These are phyloP conservation scores for Dothideomycetidae sp. DNA, from an alignment of 2,329 filamentous ascomycete species.

Conservation along the genomic window DNA sequence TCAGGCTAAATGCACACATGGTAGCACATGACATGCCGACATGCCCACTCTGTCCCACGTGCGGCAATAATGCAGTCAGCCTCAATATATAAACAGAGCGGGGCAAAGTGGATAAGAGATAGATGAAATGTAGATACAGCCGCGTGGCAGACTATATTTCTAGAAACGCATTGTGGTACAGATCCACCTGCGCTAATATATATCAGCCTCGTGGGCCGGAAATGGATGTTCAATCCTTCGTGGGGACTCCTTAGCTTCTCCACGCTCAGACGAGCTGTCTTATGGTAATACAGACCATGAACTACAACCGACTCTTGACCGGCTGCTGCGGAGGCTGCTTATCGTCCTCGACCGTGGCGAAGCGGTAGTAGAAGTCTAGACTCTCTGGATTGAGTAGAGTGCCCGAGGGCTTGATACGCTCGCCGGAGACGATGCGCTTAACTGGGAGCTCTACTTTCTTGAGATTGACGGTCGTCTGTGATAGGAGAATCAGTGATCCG, in stretches of 20 bases:
- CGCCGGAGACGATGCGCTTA: slow-evolving; percentile 69
- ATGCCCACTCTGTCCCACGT: too few species aligned
- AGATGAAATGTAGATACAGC: too few species aligned
- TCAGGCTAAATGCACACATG: too few species aligned
- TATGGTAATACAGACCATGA: background rate
- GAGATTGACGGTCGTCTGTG: slow-evolving; percentile 61
- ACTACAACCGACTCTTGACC: slow-evolving; percentile 36
- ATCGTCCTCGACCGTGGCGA: slow-evolving; percentile 55
- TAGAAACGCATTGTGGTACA: too few species aligned
- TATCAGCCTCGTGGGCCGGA: too few species aligned
- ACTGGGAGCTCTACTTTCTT: slow-evolving; percentile 79
- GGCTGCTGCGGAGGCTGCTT: slow-evolving; percentile 11
- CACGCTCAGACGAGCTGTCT: background rate
- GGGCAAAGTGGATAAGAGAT: too few species aligned
- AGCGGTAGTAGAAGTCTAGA: slow-evolving; percentile 65
- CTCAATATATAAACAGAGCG: too few species aligned
- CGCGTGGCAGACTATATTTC: too few species aligned
- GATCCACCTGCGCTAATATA: too few species aligned
- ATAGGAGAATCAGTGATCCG: background rate
- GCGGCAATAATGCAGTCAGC: too few species aligned
- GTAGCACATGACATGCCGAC: too few species aligned
- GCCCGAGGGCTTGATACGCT: slow-evolving; percentile 58
- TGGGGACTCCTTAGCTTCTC: background rate
- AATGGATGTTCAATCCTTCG: too few species aligned
- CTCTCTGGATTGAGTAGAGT: slow-evolving; percentile 65